Conservation (phyloP, 2,329 filamentous ascomycete genomes). For the Fusarium mundagurra region DNA sequence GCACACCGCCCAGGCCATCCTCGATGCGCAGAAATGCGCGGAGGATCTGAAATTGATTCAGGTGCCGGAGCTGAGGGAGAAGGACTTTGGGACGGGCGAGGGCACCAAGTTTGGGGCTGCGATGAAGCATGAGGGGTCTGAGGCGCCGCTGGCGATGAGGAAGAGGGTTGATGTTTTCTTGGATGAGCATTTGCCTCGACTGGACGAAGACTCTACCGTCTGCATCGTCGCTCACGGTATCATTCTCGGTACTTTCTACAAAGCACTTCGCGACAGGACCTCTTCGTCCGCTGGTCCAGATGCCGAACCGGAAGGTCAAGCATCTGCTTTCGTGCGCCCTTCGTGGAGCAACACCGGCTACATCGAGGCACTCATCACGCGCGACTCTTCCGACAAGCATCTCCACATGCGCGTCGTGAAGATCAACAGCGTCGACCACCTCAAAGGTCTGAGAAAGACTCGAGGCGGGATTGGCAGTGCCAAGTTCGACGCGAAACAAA, state of each 20-base stretch:
- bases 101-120: constrained; percentile 64
- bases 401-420: constrained; percentile 60
- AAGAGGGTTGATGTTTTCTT: constrained; percentile 73
- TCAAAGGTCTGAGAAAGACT: constrained; percentile 79
- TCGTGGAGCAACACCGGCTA: constrained; percentile 66
- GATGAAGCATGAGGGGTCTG: constrained; percentile 61
- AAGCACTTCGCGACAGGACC: constrained; percentile 67
- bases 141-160: constrained; percentile 75
- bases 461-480: constrained; percentile 84
- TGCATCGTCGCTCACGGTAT: constrained; percentile 83
- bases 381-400: background rate
- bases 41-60: constrained; percentile 34
- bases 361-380: constrained; percentile 47
- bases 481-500: constrained; percentile 78
- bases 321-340: constrained; percentile 35
- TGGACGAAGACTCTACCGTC: constrained; percentile 16
- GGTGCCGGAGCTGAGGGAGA: constrained; percentile 69
- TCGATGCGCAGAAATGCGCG: constrained; percentile 60
- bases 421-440: constrained; percentile 77
- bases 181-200: constrained; percentile 68
- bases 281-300: constrained; percentile 29
- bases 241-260: constrained; percentile 76
- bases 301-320: constrained; percentile 15
- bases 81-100: constrained; percentile 78
- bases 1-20: constrained; percentile 75